These are phyloP conservation scores for Pichiaceae sp. DNA, from an alignment of 1,139 yeast species.

Conservation along the genomic window DNA sequence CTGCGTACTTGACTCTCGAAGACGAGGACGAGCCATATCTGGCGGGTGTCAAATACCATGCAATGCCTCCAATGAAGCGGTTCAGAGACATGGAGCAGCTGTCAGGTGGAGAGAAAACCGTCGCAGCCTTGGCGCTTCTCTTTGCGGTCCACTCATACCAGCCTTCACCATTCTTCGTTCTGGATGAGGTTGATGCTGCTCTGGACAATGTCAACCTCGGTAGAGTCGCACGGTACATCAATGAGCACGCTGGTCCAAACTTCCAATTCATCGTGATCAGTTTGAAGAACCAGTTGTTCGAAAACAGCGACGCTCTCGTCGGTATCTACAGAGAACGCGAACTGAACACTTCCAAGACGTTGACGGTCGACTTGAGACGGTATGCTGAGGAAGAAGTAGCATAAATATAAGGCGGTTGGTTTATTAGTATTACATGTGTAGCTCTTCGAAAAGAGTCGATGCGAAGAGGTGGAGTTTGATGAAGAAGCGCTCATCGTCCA, in stretches of 20 bases:
- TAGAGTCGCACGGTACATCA: conserved; percentile 76
- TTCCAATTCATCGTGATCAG: conserved; percentile 94
- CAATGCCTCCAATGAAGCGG: conserved; percentile 94
- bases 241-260: conserved; percentile 64
- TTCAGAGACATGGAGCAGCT: conserved; percentile 88
- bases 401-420: not conserved
- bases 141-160: conserved; percentile 88
- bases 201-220: conserved; percentile 84
- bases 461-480: conserved; percentile 64
- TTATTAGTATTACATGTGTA: conserved; percentile 5
- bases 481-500: conserved; percentile 53
- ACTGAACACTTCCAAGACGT: conserved; percentile 66
- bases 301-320: conserved; percentile 82
- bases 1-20: conserved; percentile 81
- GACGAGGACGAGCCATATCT: conserved; percentile 86
- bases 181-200: conserved; percentile 97
- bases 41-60: conserved; percentile 81
- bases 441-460: conserved; percentile 32
- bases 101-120: conserved; percentile 95
- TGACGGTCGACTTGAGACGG: conserved; percentile 65
- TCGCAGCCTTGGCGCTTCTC: conserved; percentile 87
- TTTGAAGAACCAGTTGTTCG: conserved; percentile 73
- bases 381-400: conserved; percentile 33
- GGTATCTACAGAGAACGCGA: conserved; percentile 88
- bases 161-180: conserved; percentile 92